Percentiles rank a stretch among this genome's conserved stretches.
phyloP scores from a whole-genome alignment of 257 asterid genomes.

The Ehretia macrophylla region DNA sequence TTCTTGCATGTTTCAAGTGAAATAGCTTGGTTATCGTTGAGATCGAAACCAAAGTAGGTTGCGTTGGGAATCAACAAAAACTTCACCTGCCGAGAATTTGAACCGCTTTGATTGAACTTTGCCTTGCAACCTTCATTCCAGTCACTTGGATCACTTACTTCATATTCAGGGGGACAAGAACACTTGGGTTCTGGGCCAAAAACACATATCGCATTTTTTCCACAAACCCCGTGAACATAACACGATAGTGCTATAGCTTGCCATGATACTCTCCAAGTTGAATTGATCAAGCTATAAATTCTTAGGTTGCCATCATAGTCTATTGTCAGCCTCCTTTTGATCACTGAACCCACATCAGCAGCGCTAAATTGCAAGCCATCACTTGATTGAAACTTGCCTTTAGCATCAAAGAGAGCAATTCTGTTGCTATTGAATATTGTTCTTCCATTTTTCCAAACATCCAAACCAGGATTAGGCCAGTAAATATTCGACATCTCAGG shows the following conservation, averaged over 20 bases:
- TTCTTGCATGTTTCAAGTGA: background rate
- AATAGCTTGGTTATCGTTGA: no score
- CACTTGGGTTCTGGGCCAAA: background rate
- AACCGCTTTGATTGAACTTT: background rate
- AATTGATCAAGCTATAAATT: conserved; percentile 45
- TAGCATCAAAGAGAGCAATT: conserved; percentile 41
- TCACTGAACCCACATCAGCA: conserved; percentile 51
- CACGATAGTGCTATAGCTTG: conserved; percentile 56
- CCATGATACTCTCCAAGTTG: conserved; percentile 61
- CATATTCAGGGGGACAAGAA: background rate
- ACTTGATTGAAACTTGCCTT: conserved; percentile 55
- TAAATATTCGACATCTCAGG: conserved; percentile 49
- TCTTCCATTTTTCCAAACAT: conserved; percentile 31
- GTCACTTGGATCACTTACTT: background rate
- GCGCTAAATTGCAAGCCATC: conserved; percentile 40
- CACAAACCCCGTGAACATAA: conserved; percentile 50
- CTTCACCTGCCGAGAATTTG: background rate
- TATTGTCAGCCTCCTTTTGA: conserved; percentile 49
- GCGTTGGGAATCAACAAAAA: background rate
- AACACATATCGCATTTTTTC: conserved; percentile 40
- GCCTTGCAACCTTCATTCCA: background rate
- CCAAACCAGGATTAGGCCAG: conserved; percentile 57
- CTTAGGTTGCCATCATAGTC: conserved; percentile 69
- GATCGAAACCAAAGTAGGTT: background rate
- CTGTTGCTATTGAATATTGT: conserved; percentile 62